Evolutionary conservation across 23 red algal species (phyloP), one percentile per base, ranked within the genome.

Genomic region (Gracilariopsis chorda): DNA sequence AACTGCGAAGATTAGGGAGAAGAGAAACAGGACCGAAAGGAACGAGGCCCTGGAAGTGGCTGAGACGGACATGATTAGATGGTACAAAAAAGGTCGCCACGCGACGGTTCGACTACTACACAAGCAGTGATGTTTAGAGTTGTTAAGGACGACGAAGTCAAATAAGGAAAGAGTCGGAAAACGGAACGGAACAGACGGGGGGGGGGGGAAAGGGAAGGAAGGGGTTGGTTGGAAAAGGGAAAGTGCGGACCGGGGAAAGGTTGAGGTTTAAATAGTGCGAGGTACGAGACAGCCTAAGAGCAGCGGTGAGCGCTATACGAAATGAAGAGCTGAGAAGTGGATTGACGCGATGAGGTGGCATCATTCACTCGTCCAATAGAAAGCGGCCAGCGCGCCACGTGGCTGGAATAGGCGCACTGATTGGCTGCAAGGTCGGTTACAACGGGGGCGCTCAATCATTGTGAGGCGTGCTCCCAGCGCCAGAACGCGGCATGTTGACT

Each of bases 341-440:
- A 73, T 73, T 73, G 67, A 73, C 67, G 67, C 47, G 32, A 73
- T 73, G 67, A 73, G 67, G 67, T 46, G 67, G 67, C 67, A 25
- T 21, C 9, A 14, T 1, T 25, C 20, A 25, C 20, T 23, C 6
- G 7, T n/a, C 67, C n/a, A 73, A 73, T 16, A 0, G 47, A 25
- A 47, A 2, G 0, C 0, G 3, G 10, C 42, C 67, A 73, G 39
- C 39, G 42, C 20, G 6, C 28, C 2, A 1, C 6, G 3, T 6
- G n/a, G 40, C 37, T 45, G 11, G 1, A 12, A 13, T 1, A 2
- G 28, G 67, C 67, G 13, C 32, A 42, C 19, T 73, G 5, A 46
- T 73, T 73, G 67, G 67, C 32, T 73, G 67, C 28, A 46, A 45
- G 20, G 42, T 36, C 28, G 39, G 6, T 17, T 73, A 45, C 40